Evolutionary conservation across 1,139 yeast genomes (phyloP).

Genomic region (Geotrichum candidum): DNA sequence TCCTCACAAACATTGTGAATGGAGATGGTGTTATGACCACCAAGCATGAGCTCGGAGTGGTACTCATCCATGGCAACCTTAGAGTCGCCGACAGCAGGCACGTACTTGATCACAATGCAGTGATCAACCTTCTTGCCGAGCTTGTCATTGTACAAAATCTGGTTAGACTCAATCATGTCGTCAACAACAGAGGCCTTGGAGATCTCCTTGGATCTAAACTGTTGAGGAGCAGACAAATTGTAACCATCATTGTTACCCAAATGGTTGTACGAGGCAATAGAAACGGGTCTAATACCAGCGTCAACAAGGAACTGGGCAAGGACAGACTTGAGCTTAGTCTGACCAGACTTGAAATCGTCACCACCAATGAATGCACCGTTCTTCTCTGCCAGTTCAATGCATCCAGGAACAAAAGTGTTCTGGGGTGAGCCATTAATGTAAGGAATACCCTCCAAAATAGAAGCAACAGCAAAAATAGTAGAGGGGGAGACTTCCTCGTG

Average conservation of each 20-base stretch:
- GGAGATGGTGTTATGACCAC: conserved; percentile 91
- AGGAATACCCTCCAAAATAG: conserved; percentile 79
- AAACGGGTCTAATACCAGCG: conserved; percentile 92
- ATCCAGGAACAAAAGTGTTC: conserved; percentile 95
- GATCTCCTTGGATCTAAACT: conserved; percentile 92
- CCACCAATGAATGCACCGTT: conserved; percentile 82
- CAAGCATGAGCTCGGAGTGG: conserved; percentile 92
- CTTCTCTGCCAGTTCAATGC: conserved; percentile 79
- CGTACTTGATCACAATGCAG: conserved; percentile 90
- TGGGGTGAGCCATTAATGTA: conserved; percentile 97
- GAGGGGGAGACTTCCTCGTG: conserved; percentile 88
- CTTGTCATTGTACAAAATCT: conserved; percentile 77
- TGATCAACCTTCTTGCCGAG: conserved; percentile 79
- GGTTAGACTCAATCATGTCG: conserved; percentile 87
- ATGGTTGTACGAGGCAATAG: conserved; percentile 93
- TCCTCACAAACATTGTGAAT: conserved; percentile 96
- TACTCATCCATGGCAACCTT: conserved; percentile 99
- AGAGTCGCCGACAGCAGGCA: conserved; percentile 92
- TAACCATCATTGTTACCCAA: conserved; percentile 95
- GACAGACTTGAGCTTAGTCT: conserved; percentile 90
- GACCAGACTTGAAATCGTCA: conserved; percentile 96
- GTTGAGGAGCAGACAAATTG: conserved; percentile 85
- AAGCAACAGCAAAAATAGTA: conserved; percentile 87
- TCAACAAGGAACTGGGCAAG: conserved; percentile 93
- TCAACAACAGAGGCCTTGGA: conserved; percentile 90